Percentiles rank a stretch among this genome's conserved stretches.
Conservation (phyloP, 306 rosid genomes). For the Cucurbita ficifolia region DNA sequence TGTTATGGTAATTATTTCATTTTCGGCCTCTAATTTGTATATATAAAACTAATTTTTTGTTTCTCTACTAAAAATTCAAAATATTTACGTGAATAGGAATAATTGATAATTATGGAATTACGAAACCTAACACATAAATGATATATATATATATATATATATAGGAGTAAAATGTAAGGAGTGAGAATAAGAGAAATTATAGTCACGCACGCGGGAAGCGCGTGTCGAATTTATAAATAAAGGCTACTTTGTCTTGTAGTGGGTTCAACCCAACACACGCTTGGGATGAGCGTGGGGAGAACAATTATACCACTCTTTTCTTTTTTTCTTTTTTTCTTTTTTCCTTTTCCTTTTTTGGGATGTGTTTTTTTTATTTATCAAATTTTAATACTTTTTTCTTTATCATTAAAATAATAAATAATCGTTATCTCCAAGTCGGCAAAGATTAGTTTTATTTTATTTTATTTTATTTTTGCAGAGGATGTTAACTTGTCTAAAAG, state of each 20-base stretch:
- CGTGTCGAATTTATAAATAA: not conserved
- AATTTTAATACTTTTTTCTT: not conserved
- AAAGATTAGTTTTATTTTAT: not conserved
- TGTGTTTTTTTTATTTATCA: not conserved
- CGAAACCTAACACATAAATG: no score
- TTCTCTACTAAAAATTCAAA: no score
- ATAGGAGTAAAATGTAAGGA: not conserved
- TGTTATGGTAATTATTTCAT: no score
- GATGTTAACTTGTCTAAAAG: not conserved
- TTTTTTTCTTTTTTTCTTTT: no score
- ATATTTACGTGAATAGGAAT: no score
- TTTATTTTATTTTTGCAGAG: not conserved
- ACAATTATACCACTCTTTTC: not conserved
- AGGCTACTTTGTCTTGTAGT: constrained; percentile 1
- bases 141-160: no score
- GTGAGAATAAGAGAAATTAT: not conserved
- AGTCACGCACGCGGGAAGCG: not conserved
- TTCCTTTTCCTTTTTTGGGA: not conserved
- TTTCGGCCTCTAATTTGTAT: no score
- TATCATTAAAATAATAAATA: not conserved
- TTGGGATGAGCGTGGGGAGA: constrained; percentile 2
- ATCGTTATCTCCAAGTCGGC: not conserved
- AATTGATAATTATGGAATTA: no score
- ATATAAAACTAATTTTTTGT: no score
- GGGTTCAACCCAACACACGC: constrained; percentile 2